Percentiles rank a stretch among this genome's conserved stretches.
Conservation (phyloP, 2,329 filamentous ascomycete species). For the Clarireedia homoeocarpa region DNA sequence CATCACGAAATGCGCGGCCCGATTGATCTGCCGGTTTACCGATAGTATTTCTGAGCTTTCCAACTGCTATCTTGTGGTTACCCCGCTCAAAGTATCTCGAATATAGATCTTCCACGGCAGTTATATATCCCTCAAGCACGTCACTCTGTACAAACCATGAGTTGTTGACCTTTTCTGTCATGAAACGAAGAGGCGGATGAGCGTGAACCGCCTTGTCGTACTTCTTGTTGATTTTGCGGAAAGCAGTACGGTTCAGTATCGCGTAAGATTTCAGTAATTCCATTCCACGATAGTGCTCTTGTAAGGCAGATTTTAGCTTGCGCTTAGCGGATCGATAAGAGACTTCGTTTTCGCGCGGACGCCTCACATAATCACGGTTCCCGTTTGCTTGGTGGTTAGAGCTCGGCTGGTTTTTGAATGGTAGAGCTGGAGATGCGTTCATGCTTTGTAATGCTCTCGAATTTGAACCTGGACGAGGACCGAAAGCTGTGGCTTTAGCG, state of each 20-base stretch:
- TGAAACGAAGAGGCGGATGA: slow-evolving; percentile 69
- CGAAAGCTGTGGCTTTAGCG: slow-evolving; percentile 41
- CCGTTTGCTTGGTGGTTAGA: slow-evolving; percentile 18
- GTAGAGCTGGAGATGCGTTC: slow-evolving; percentile 30
- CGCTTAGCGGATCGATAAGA: slow-evolving; percentile 82
- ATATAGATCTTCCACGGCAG: slow-evolving; percentile 81
- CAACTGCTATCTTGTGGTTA: slow-evolving; percentile 83
- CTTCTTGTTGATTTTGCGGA: slow-evolving; percentile 97
- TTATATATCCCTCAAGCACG: slow-evolving; percentile 71
- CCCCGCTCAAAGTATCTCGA: slow-evolving; percentile 90
- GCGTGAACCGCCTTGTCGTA: slow-evolving; percentile 88
- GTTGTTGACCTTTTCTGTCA: slow-evolving; percentile 85
- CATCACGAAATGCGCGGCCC: slow-evolving; percentile 50
- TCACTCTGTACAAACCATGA: slow-evolving; percentile 90
- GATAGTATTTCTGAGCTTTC: slow-evolving; percentile 72
- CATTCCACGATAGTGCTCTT: slow-evolving; percentile 87
- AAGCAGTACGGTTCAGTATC: slow-evolving; percentile 82
- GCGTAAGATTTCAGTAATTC: slow-evolving; percentile 91
- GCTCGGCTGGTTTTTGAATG: slow-evolving; percentile 34
- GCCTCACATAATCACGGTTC: slow-evolving; percentile 42
- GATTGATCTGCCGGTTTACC: slow-evolving; percentile 50
- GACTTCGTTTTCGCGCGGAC: slow-evolving; percentile 50
- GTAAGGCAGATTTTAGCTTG: slow-evolving; percentile 82
- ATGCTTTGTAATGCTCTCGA: slow-evolving; percentile 51
- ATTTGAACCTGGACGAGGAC: slow-evolving; percentile 46